A percentile compares a stretch with the other conserved stretches of the same genome.
Evolutionary conservation across 1,284 basidiomycete genomes (phyloP).

Genomic region (Exsudoporus floridanus): DNA sequence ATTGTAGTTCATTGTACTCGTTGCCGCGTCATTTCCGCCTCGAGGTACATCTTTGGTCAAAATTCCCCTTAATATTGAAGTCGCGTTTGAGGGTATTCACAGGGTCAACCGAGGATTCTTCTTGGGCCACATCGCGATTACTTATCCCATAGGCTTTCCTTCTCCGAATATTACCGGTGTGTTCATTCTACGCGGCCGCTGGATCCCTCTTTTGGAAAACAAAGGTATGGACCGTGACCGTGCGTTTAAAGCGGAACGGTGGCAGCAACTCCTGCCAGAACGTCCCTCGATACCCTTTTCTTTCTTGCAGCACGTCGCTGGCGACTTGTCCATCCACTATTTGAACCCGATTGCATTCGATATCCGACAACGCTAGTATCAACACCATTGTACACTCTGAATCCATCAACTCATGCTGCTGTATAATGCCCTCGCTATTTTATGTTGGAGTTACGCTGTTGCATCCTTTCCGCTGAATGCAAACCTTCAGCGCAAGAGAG

Average conservation of each 20-base stretch:
- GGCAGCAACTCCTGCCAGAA: neutral
- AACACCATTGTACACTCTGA: neutral
- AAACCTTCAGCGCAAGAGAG: conserved; percentile 42
- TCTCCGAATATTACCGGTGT: neutral
- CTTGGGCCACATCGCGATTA: neutral
- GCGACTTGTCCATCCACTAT: conserved; percentile 14
- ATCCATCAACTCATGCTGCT: conserved; percentile 14
- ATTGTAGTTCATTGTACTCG: neutral
- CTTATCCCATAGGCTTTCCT: neutral
- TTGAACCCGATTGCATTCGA: neutral
- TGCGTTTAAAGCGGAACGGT: conserved; percentile 2
- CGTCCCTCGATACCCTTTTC: conserved; percentile 8
- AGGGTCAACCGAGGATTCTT: neutral
- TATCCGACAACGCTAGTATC: neutral
- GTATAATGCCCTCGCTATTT: conserved; percentile 2
- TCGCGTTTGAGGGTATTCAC: neutral
- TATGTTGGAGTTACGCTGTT: conserved; percentile 7
- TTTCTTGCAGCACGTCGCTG: conserved; percentile 14
- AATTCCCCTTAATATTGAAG: neutral
- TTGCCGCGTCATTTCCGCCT: conserved; percentile 1
- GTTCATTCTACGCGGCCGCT: neutral
- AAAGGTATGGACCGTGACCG: conserved; percentile 2
- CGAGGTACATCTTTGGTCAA: neutral
- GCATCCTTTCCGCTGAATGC: conserved; percentile 16
- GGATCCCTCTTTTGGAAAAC: conserved; percentile 16